Percentiles rank a stretch among this genome's conserved stretches.
Evolutionary conservation across 768 basidiomycete species (phyloP).

Genomic region (Suillus decipiens): DNA sequence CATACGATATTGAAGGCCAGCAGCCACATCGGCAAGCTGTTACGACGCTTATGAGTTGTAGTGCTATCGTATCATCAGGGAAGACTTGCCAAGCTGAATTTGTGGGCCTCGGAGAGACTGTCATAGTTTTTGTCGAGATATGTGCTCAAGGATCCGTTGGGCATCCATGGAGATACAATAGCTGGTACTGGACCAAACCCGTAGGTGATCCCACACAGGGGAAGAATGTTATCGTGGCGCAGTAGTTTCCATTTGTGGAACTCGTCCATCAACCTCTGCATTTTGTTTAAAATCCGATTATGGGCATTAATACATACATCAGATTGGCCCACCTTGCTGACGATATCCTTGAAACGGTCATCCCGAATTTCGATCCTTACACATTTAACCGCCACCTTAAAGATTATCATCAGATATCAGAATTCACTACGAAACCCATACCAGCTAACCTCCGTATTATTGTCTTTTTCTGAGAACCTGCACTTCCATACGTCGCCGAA

Average conservation of each 20-base stretch:
- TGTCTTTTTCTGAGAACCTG: conserved; percentile 19
- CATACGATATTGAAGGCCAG: conserved; percentile 13
- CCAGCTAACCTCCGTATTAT: conserved; percentile 22
- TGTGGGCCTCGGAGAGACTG: not conserved
- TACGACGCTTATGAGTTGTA: not conserved
- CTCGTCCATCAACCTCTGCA: not conserved
- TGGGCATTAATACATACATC: too few species aligned
- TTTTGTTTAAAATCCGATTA: too few species aligned
- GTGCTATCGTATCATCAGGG: not conserved
- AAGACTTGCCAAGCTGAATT: conserved; percentile 6
- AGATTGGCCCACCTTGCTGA: conserved; percentile 17
- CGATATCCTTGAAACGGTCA: conserved; percentile 7
- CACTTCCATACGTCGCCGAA: conserved; percentile 17
- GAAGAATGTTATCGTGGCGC: conserved; percentile 40
- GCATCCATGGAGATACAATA: conserved; percentile 23
- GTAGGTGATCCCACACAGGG: conserved; percentile 37
- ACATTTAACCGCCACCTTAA: conserved; percentile 30
- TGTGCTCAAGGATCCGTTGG: conserved; percentile 18
- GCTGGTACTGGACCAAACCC: conserved; percentile 20
- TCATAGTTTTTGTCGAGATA: conserved; percentile 16
- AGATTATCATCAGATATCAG: not conserved
- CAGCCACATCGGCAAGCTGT: conserved; percentile 12
- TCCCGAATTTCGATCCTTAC: conserved; percentile 22
- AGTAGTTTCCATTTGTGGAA: conserved; percentile 19
- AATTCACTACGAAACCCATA: not conserved